These are phyloP conservation scores for Chenopodium suecicum DNA, from an alignment of 148 eudicot species.

Conservation along the genomic window DNA sequence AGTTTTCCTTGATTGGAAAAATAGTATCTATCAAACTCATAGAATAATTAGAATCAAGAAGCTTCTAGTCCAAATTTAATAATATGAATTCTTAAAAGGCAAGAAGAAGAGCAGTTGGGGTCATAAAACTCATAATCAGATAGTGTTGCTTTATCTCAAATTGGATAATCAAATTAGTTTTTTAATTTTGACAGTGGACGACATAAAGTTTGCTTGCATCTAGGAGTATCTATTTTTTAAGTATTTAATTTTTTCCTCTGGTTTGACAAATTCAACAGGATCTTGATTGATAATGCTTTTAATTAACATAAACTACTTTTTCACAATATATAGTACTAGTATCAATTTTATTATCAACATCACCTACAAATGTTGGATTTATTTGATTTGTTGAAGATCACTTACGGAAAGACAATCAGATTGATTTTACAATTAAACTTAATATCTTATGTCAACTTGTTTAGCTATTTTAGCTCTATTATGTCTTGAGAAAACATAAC, in stretches of 20 bases:
- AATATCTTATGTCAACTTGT: background rate
- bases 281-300: background rate
- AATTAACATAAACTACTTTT: background rate
- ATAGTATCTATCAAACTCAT: background rate
- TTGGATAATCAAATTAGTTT: constrained; percentile 3
- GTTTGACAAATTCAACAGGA: constrained; percentile 2
- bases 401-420: no score
- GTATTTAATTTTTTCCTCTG: background rate
- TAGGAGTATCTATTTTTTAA: constrained; percentile 2
- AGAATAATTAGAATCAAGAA: constrained; percentile 4
- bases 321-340: background rate
- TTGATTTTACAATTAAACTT: no score
- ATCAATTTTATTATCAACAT: background rate
- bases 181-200: background rate
- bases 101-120: constrained; percentile 12
- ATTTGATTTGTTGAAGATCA: background rate
- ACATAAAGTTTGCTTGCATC: constrained; percentile 8
- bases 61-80: background rate
- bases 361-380: background rate
- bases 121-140: constrained; percentile 7
- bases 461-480: background rate
- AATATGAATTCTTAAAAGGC: background rate
- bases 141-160: constrained; percentile 15
- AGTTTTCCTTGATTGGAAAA: background rate
- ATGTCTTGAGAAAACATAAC: no score